Base-by-base conservation (phyloP, 257 asterid genomes). In the Solanum virginianum region DNA sequence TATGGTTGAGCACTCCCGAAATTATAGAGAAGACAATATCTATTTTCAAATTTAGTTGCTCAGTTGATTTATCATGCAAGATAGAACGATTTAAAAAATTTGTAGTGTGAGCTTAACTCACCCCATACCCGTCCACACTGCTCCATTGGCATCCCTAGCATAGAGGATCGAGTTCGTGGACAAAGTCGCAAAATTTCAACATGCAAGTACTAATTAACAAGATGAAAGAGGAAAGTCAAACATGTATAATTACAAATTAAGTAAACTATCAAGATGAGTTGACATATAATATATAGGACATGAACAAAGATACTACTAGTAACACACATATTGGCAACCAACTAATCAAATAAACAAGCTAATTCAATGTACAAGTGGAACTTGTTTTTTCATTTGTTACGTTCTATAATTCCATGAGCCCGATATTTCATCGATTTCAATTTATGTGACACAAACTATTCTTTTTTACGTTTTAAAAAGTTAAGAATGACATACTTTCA, bases 221-320 rank as follows among this genome's bases (percentile, higher is more conserved):
- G 5, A 71, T 71, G 80, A 29, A 66, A 71, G 56, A 71, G 54
- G 80, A 71, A 71, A 71, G 80, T 41, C 36, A 3, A 11, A 71
- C 56, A 4, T 1, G 20, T 72, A 45, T 12, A 32, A 32, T 43
- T 72, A 45, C 12, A 45, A 45, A 72, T 45, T 72, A 43, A 45
- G 7, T 43, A 72, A 20, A 17, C 1, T 72, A n/a, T n/a, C 13
- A 6, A 12, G 13, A 72, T 72, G 57, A n/a, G 80, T 72, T 45
- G 80, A 45, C 74, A 45, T 74, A 45, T 45, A 14, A 72, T 12
- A n/a, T n/a, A 7, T 45, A 17, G 39, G 20, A 8, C 36, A 45
- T 43, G 39, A 10, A n/a, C 39, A 43, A 72, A 72, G 8, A 66
- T 59, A 59, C 66, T n/a, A 60, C 13, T 57, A 13, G 14, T 12